phyloP scores from a whole-genome alignment of 2,329 filamentous ascomycete genomes.

The Epichloe gansuensis region DNA sequence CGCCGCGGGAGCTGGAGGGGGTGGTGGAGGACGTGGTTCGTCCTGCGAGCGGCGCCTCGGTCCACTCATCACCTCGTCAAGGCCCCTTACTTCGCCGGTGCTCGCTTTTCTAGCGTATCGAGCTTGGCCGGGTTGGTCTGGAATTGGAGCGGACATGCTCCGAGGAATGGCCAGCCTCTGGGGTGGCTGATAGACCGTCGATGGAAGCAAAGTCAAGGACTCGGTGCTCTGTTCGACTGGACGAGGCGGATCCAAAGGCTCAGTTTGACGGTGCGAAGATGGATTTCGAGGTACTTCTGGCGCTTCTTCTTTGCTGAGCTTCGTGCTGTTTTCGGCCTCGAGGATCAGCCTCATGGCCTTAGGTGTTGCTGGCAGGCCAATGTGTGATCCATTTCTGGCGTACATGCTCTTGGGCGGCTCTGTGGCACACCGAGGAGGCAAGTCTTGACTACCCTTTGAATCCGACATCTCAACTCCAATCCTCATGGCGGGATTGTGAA shows the following conservation, averaged over 20 bases:
- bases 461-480: conserved; percentile 30
- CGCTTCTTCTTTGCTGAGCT: conserved; percentile 21
- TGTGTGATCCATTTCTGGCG: conserved; percentile 35
- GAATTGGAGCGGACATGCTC: conserved; percentile 48
- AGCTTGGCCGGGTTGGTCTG: conserved; percentile 21
- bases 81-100: conserved; percentile 28
- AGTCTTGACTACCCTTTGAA: conserved; percentile 27
- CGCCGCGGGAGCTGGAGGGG: conserved; percentile 32
- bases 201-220: conserved; percentile 38
- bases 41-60: conserved; percentile 37
- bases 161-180: conserved; percentile 36
- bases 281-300: conserved; percentile 46
- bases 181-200: conserved; percentile 48
- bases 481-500: conserved; percentile 19
- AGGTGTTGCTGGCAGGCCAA: conserved; percentile 82
- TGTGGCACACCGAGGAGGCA: conserved; percentile 50
- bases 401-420: conserved; percentile 45
- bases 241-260: conserved; percentile 26
- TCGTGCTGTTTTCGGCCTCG: conserved; percentile 38
- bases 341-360: conserved; percentile 80
- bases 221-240: conserved; percentile 17
- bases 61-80: conserved; percentile 31
- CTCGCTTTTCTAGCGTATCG: conserved; percentile 23
- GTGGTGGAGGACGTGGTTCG: conserved; percentile 40
- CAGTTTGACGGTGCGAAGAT: conserved; percentile 29